Evolutionary conservation across 1,284 basidiomycete species (phyloP), one percentile per base, ranked within the genome.

Genomic region (Dichomitus squalens): DNA sequence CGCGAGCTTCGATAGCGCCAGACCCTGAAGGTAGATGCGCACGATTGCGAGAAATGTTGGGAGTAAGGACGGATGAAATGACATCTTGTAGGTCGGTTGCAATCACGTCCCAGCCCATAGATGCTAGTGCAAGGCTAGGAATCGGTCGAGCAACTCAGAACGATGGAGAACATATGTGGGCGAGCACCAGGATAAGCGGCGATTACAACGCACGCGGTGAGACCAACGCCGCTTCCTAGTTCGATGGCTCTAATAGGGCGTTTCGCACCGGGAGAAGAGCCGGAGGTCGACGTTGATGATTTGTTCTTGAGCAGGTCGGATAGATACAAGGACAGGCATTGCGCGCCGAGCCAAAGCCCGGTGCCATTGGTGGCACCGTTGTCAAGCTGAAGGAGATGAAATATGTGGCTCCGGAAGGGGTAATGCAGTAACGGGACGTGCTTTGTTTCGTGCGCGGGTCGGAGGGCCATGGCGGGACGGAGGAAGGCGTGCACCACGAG

Each of bases 331-430:
- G 88, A 80, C 35, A 94, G 80, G 64, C 88, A 82, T 72, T 95
- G 93, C 0, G 84, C 89, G 39, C 87, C 86, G 54, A 94, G 85
- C 94, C 94, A 96, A 54, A 96, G 83, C 1, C 91, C 86, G n/a
- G 92, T 93, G 18, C 93, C 94, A 61, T 92, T 94, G 39, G 87
- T 84, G 8, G 72, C 68, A 23, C 85, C 84, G 66, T 87, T 78
- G 71, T 85, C 76, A 57, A 71, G 75, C 73, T 91, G 89, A 1
- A 70, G 35, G 55, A 89, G 78, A 31, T 68, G 60, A 64, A 90
- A 84, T 29, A 65, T 57, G 52, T 69, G 64, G 25, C 70, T 55
- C 41, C 66, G 71, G 61, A 86, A 82, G 21, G 79, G 74, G 66
- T 83, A 81, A 12, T 52, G 44, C 58, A 93, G 81, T 40, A 73